Conservation (phyloP, 2,329 filamentous ascomycete genomes). For the Fusarium coffeatum region DNA sequence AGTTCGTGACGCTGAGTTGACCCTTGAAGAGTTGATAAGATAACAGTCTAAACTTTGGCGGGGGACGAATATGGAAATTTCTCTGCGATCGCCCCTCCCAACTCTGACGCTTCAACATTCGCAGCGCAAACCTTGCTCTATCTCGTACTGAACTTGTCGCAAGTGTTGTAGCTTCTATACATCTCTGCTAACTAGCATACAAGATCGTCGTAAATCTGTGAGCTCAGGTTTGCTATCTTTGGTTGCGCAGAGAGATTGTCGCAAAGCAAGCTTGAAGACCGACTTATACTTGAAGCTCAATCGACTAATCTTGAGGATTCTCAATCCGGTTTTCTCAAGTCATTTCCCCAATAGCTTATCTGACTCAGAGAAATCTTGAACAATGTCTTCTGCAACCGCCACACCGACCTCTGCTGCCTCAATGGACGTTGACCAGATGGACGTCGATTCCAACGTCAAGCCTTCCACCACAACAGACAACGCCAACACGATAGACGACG, state of each 20-base stretch:
- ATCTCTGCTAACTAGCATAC: neutral
- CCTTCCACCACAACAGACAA: conserved; percentile 10
- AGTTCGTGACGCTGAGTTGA: neutral
- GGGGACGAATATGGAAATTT: conserved; percentile 42
- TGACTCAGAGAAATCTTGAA: neutral
- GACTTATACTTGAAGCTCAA: conserved; percentile 8
- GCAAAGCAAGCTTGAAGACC: conserved; percentile 20
- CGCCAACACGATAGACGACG: conserved; percentile 24
- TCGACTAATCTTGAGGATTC: neutral
- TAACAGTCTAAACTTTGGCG: conserved; percentile 40
- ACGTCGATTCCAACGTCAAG: conserved; percentile 36
- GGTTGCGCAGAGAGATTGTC: conserved; percentile 11
- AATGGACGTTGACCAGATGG: conserved; percentile 41
- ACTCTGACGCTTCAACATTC: neutral
- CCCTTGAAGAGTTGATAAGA: conserved; percentile 32
- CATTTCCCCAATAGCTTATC: neutral
- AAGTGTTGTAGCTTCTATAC: neutral
- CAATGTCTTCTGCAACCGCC: conserved; percentile 29
- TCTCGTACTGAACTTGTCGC: neutral
- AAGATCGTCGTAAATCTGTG: neutral
- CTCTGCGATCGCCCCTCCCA: conserved; percentile 30
- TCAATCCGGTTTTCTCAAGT: neutral
- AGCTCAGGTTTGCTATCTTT: neutral
- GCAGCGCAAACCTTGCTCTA: neutral
- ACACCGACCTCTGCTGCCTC: conserved; percentile 23